Base-by-base conservation (phyloP, 2,329 filamentous ascomycete genomes). In the Cladosporium sp. region DNA sequence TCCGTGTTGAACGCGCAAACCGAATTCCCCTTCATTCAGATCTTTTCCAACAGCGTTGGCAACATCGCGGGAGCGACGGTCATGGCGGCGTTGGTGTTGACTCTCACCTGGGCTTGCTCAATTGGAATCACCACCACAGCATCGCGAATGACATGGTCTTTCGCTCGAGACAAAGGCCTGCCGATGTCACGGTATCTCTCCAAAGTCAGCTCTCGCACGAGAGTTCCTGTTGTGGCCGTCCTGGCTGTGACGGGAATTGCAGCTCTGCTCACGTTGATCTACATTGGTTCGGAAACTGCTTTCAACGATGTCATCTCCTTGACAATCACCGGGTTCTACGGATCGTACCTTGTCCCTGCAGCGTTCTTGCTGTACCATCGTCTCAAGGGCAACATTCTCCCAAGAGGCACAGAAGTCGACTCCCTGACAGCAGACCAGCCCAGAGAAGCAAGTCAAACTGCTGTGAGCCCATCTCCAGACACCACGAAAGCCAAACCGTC, bases 211-310 rank as follows among this genome's bases (percentile, higher is more conserved):
- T 40, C 55, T 2, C 53, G 58, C 19, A 61, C 61, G 3, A 55
- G 56, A 40, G 56, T 68, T 3, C 65, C 65, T 0, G 58, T 64
- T 36, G 53, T 55, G 9, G 63, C 63, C 2, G 60, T 62, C 8
- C 27, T 66, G 8, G 75, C 74, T 1, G 76, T 78, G 52, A 72
- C 83, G 0, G 78, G 77, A 1, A 77, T 81, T 0, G 78, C 79
- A 4, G 62, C 60, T 6, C 56, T 68, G 6, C 58, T 72, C n/a
- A 64, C 62, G 1, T 59, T 73, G 4, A 71, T 74, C 53, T 71
- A 72, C 53, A 68, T 73, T 30, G 71, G 70, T 6, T 68, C 63
- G 0, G 61, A 61, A 5, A 62, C 63, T 0, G 74, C 71, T 0
- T 75, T 77, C 56, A 71, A 72, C 54, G 71, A 71, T 4, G 64